Evolutionary conservation across 139 green algal species (phyloP).

Genomic region (Coccomyxa sp.): DNA sequence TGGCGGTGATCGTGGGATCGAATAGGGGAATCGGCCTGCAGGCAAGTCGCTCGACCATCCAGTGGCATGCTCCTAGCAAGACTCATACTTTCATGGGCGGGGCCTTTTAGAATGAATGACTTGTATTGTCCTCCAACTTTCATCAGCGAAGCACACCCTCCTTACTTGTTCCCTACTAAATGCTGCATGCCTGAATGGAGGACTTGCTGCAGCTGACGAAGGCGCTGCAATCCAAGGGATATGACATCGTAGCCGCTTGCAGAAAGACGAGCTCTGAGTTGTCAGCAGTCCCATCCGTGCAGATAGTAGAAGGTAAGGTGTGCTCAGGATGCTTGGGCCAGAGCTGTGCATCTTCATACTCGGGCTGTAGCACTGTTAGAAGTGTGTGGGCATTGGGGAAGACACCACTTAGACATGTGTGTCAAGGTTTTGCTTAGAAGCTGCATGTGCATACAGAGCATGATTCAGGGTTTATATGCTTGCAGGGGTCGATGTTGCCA

Average conservation of each 20-base stretch:
- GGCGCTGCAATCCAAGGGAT: conserved; percentile 32
- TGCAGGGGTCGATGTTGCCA: conserved; percentile 26
- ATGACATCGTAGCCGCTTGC: conserved; percentile 36
- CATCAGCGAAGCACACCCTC: background rate
- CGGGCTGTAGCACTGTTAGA: too few species aligned
- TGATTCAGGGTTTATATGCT: background rate
- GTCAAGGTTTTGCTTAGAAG: background rate
- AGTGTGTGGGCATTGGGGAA: too few species aligned
- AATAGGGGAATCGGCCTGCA: conserved; percentile 47
- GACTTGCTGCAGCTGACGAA: conserved; percentile 25
- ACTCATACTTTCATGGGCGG: too few species aligned
- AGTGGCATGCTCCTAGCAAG: too few species aligned
- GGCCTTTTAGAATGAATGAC: background rate
- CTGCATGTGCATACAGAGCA: background rate
- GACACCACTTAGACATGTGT: background rate
- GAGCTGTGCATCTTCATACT: too few species aligned
- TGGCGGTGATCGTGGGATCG: conserved; percentile 22
- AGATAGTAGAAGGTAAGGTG: conserved; percentile 20
- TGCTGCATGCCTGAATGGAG: background rate
- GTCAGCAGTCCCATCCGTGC: background rate
- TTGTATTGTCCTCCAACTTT: background rate
- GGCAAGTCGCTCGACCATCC: conserved; percentile 8
- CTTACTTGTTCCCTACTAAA: background rate
- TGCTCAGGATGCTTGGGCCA: too few species aligned
- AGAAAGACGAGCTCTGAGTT: conserved; percentile 28